Base-by-base conservation (phyloP, 2,329 filamentous ascomycete genomes). In the Fusarium udum region DNA sequence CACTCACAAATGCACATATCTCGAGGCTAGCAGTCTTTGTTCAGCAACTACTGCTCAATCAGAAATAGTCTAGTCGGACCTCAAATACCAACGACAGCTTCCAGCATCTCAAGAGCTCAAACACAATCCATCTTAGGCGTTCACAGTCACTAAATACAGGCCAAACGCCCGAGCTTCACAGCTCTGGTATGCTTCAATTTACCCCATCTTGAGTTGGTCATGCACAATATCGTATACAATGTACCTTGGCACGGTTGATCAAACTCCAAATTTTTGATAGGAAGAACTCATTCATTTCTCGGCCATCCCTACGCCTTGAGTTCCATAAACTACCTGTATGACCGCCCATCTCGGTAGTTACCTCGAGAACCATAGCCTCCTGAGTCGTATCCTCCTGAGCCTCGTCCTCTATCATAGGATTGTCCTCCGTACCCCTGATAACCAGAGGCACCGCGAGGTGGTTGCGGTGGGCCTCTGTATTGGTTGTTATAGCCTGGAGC, bases 341-440 rank as follows among this genome's bases (percentile, higher is more conserved):
- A 68, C 32, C 77, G 71, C 20, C 71, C 71, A 32, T 75, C 77
- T 61, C 68, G 56, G 57, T 76, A 69, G 37, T 71, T 40, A 26
- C 72, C 75, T 26, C 74, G 69, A 15, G 72, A 67, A 28, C 61
- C 75, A 37, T 76, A 45, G 20, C 69, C 71, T 15, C 74, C 68
- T 8, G 68, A 61, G 20, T 61, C 72, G 31, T 73, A 55, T 26
- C 69, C 71, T 24, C 75, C 72, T 13, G 70, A 67, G 24, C 64
- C 74, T 66, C 75, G 73, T 24, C 67, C 70, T 48, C 72, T 65
- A 13, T 66, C 67, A 49, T 71, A 69, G 14, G 71, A 67, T 31
- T 75, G 53, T 14, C 70, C 62, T n/a, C 74, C 67, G 31, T 69
- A 63, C 22, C 77, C 76, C 45, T 77, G 68, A 40, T 76, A 72